phyloP scores from a whole-genome alignment of 1,284 basidiomycete genomes.

The Trametes polyzona region DNA sequence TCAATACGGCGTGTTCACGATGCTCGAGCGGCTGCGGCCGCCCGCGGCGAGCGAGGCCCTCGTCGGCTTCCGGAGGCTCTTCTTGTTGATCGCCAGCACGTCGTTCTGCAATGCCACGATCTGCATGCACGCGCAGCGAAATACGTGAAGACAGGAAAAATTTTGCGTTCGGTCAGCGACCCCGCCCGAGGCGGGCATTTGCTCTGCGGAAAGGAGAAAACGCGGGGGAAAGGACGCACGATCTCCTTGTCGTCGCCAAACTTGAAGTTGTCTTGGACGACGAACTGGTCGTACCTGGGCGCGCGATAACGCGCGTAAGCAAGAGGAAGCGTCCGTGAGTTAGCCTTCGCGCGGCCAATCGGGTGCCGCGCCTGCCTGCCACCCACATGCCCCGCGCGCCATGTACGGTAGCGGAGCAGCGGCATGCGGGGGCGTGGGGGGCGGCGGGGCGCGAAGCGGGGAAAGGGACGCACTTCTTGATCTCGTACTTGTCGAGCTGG shows the following conservation, averaged over 20 bases:
- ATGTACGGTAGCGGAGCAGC: no score
- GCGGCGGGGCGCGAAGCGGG: conserved; percentile 8
- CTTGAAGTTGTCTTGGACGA: conserved; percentile 96
- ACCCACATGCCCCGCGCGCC: no score
- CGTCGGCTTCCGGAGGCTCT: conserved; percentile 86
- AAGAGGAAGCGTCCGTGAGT: neutral
- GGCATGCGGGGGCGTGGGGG: no score
- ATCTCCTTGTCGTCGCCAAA: conserved; percentile 96
- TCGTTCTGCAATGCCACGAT: conserved; percentile 96
- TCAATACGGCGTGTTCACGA: conserved; percentile 75
- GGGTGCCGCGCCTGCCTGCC: no score
- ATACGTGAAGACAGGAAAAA: neutral
- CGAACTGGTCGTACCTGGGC: conserved; percentile 86
- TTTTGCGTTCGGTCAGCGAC: neutral
- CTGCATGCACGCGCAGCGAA: no score
- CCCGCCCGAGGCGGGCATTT: neutral
- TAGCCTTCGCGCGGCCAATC: conserved; percentile 12
- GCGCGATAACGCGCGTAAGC: neutral
- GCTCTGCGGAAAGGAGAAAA: neutral
- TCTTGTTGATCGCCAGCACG: conserved; percentile 94
- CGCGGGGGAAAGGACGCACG: conserved; percentile 47
- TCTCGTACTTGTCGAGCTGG: conserved; percentile 89
- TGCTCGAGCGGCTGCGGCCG: conserved; percentile 57
- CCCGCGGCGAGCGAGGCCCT: conserved; percentile 68
- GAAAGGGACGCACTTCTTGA: conserved; percentile 69